Percentiles rank a stretch among this genome's conserved stretches.
Conservation (phyloP, 176 grass and related monocot genomes). For the Eragrostis nindensis region DNA sequence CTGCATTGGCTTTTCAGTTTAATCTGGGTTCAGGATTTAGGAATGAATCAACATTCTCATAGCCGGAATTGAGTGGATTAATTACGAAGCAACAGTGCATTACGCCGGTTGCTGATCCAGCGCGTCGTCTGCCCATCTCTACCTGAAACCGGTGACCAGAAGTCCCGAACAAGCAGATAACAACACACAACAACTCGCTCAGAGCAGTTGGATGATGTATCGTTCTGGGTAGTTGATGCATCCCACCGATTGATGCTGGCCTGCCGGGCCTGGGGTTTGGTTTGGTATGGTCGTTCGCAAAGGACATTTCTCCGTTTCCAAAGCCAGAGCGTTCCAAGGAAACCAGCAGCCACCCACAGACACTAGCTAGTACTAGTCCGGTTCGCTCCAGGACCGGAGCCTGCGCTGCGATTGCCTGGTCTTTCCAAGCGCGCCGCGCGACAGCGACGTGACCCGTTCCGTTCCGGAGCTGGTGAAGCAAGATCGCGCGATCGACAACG, state of each 20-base stretch:
- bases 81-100: too few species aligned
- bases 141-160: background rate
- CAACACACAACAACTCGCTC: background rate
- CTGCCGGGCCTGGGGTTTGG: too few species aligned
- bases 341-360: background rate
- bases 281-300: background rate
- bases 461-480: background rate
- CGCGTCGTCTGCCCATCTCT: too few species aligned
- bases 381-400: background rate
- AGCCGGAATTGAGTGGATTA: too few species aligned
- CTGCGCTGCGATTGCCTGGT: constrained; percentile 11
- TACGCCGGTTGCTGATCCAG: too few species aligned
- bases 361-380: background rate
- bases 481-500: too few species aligned
- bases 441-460: background rate
- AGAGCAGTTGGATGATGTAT: background rate
- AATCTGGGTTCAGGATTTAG: too few species aligned
- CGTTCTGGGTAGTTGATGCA: background rate
- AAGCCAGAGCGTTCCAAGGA: background rate
- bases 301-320: background rate
- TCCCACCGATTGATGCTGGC: background rate
- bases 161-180: background rate
- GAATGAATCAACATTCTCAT: too few species aligned
- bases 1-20: constrained; percentile 27
- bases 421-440: background rate